These are phyloP conservation scores for Mastigamoeba balamuthi DNA, from an alignment of 78 protist species.

Conservation along the genomic window DNA sequence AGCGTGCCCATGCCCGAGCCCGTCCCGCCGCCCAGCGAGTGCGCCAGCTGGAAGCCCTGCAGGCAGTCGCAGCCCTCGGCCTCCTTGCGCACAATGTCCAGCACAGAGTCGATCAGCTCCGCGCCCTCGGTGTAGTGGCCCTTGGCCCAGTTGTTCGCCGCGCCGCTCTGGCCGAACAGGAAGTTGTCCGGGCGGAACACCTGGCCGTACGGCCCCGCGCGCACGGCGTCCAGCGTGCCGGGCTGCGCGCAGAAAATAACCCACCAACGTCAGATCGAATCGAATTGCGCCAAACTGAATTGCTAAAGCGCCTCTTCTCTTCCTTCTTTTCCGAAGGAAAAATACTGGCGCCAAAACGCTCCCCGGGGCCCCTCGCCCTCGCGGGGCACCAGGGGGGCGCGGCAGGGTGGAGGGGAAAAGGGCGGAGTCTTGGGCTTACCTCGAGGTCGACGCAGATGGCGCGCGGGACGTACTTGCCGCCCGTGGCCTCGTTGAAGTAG, in stretches of 20 bases:
- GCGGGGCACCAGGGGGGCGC: too few species aligned
- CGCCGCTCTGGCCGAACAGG: constrained; percentile 71
- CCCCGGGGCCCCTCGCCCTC: too few species aligned
- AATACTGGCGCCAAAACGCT: too few species aligned
- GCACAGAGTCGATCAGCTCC: constrained; percentile 74
- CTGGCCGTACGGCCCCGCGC: constrained; percentile 76
- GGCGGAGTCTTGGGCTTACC: too few species aligned
- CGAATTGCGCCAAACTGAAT: background rate
- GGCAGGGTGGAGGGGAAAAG: too few species aligned
- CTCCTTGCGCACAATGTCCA: constrained; percentile 87
- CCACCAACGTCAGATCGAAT: too few species aligned
- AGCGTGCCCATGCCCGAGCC: constrained; percentile 91
- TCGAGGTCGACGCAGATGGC: constrained; percentile 86
- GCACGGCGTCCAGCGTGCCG: constrained; percentile 83
- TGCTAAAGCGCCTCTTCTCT: background rate
- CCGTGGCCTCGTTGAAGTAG: constrained; percentile 84
- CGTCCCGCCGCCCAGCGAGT: constrained; percentile 98
- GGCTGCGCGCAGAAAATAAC: too few species aligned
- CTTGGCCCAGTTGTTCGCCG: constrained; percentile 94
- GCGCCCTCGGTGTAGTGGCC: constrained; percentile 94
- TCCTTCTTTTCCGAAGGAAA: too few species aligned
- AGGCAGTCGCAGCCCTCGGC: constrained; percentile 88
- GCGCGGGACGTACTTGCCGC: constrained; percentile 86
- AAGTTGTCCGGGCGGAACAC: constrained; percentile 87
- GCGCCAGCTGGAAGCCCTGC: constrained; percentile 92